Base-by-base conservation (phyloP, 306 rosid species). In the Acacia confusa region DNA sequence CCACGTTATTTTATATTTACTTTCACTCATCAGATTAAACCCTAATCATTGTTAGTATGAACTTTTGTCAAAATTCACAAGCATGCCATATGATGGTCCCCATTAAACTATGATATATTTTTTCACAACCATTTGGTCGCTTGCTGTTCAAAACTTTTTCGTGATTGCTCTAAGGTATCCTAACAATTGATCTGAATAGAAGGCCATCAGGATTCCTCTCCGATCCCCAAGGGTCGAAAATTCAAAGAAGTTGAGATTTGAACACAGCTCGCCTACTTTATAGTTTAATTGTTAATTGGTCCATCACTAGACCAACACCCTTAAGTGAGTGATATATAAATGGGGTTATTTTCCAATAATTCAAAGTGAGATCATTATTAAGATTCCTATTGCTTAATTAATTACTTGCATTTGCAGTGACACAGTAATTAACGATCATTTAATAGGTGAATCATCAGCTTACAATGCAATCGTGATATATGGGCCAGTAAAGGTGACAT, bases 1-100 rank as follows among this genome's bases (percentile, higher is more conserved):
- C 61, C 52, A 57, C 67, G 85, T 81, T 81, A n/a, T 48, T 73
- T 72, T 74, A 5, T 47, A 74, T 53, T 55, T 34, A 45, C 57
- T 16, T 82, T 86, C 81, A 79, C 82, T 19, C 66, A 84, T 57
- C 36, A 28, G 40, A 52, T 60, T 27, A 75, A 32, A 25, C 41
- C 75, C 25, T 64, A 55, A 48, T 82, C 67, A 82, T 83, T 74
- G 81, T 80, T 78, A 41, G 19, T 20, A 11, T 34, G 48, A 63
- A 38, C 63, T 45, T 77, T 77, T 3, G 17, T 44, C 61, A 63
- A 64, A 27, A 63, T 77, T 77, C 72, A 64, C 61, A 61, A 44
- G 72, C 61, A 43, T 9, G 30, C 34, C 73, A 44, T 25, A 28
- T 55, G 11, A 7, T 41, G 40, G 15, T 22, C 27, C 47, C 30